Percentiles rank a stretch among this genome's conserved stretches.
These are phyloP conservation scores for Rutstroemia sydowiana DNA, from an alignment of 2,329 filamentous ascomycete genomes.

Conservation along the genomic window DNA sequence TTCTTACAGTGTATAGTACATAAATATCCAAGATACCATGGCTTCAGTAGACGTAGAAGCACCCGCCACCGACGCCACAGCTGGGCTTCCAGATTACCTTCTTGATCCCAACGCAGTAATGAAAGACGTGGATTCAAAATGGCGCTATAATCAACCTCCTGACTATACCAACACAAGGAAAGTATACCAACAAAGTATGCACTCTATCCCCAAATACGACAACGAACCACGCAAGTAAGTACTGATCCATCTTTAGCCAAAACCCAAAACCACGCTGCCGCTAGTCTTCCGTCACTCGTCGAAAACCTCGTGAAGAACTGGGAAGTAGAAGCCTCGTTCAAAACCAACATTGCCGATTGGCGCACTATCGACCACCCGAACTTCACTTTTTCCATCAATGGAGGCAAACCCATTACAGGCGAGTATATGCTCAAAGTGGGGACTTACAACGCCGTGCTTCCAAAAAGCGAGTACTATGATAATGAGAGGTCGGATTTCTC, in stretches of 20 bases:
- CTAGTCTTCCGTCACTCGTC: constrained; percentile 52
- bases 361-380: constrained; percentile 52
- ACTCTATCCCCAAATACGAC: neutral
- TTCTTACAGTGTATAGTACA: too few relatives aligned
- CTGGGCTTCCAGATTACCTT: constrained; percentile 47
- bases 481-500: constrained; percentile 54
- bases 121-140: constrained; percentile 43
- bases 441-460: constrained; percentile 62
- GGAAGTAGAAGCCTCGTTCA: constrained; percentile 66
- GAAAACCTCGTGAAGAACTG: constrained; percentile 68
- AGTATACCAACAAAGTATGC: constrained; percentile 50
- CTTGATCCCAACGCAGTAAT: constrained; percentile 51
- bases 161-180: constrained; percentile 58
- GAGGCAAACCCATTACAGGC: constrained; percentile 46
- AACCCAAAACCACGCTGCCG: constrained; percentile 44
- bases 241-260: constrained; percentile 41
- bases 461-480: constrained; percentile 56
- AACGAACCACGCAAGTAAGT: neutral
- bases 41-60: neutral
- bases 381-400: constrained; percentile 59
- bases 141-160: constrained; percentile 53
- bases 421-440: constrained; percentile 61
- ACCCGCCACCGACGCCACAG: constrained; percentile 10
- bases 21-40: neutral
- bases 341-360: constrained; percentile 54